A percentile compares a stretch with the other conserved stretches of the same genome.
phyloP scores from a whole-genome alignment of 2,329 filamentous ascomycete species.

The Alternaria angustiovoidea region DNA sequence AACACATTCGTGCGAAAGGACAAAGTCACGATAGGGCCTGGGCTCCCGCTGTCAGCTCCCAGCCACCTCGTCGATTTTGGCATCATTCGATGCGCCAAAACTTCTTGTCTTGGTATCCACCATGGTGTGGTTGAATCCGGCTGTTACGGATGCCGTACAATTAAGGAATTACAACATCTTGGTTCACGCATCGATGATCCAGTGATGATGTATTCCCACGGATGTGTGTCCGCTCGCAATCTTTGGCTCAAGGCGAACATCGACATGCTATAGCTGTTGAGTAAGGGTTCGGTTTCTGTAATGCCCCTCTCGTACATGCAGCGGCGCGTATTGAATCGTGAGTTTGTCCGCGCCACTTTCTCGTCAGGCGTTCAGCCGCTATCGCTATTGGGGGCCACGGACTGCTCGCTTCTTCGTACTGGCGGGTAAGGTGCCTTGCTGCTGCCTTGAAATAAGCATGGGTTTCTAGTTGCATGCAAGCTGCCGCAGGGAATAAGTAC shows the following conservation, averaged over 20 bases:
- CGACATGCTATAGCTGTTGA: background rate
- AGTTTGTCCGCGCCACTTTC: slow-evolving; percentile 7
- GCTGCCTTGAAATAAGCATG: slow-evolving; percentile 5
- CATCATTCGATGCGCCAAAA: slow-evolving; percentile 1
- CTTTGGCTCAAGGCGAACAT: background rate
- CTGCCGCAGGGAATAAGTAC: slow-evolving; percentile 15
- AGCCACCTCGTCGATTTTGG: slow-evolving; percentile 7
- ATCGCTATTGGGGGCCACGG: slow-evolving; percentile 14
- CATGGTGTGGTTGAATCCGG: background rate
- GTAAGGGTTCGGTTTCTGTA: background rate
- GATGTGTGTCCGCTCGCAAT: background rate
- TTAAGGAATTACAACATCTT: background rate
- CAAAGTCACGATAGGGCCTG: background rate
- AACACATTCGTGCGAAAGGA: background rate
- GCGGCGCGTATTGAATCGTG: slow-evolving; percentile 5
- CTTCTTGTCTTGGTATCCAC: background rate
- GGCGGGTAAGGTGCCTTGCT: slow-evolving; percentile 5
- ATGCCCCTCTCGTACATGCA: slow-evolving; percentile 7
- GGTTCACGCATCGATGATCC: background rate
- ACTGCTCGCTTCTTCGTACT: slow-evolving; percentile 5
- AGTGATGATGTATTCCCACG: background rate
- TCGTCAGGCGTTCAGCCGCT: slow-evolving; percentile 3
- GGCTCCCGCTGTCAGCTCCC: slow-evolving; percentile 7
- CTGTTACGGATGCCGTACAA: background rate
- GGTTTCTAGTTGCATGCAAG: slow-evolving; percentile 9